Conservation (phyloP, 2,329 filamentous ascomycete genomes). For the Xylaria sp. region DNA sequence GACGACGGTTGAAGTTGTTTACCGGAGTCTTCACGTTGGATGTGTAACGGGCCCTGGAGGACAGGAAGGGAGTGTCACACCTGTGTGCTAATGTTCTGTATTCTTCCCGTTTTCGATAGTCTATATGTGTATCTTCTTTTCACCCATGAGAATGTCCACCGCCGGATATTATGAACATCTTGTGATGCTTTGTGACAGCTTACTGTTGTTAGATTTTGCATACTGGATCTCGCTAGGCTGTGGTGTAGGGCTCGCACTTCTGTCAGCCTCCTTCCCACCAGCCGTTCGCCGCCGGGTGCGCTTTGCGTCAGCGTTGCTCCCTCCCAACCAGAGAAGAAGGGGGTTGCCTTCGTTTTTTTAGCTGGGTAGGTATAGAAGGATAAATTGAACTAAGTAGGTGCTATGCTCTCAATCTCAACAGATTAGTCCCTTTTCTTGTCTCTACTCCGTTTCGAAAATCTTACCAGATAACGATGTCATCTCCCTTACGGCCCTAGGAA, state of each 20-base stretch:
- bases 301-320: too few species aligned
- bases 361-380: too few species aligned
- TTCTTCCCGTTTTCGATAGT: slow-evolving; percentile 8
- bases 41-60: neutral
- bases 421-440: slow-evolving; percentile 4
- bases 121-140: neutral
- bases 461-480: slow-evolving; percentile 16
- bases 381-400: too few species aligned
- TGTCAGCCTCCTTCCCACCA: too few species aligned
- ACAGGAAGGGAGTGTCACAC: slow-evolving; percentile 5
- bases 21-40: slow-evolving; percentile 11
- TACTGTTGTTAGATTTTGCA: too few species aligned
- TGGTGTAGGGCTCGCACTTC: too few species aligned
- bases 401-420: too few species aligned
- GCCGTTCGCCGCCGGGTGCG: too few species aligned
- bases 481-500: slow-evolving; percentile 7
- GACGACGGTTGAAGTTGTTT: slow-evolving; percentile 8
- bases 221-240: too few species aligned
- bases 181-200: neutral
- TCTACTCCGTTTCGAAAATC: slow-evolving; percentile 7
- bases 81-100: slow-evolving; percentile 7
- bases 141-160: neutral
- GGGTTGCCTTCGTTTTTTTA: too few species aligned
- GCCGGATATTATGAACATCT: neutral
- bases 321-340: too few species aligned